Conservation (phyloP, 352 stramenopile genomes). For the Pythium phragmitis region DNA sequence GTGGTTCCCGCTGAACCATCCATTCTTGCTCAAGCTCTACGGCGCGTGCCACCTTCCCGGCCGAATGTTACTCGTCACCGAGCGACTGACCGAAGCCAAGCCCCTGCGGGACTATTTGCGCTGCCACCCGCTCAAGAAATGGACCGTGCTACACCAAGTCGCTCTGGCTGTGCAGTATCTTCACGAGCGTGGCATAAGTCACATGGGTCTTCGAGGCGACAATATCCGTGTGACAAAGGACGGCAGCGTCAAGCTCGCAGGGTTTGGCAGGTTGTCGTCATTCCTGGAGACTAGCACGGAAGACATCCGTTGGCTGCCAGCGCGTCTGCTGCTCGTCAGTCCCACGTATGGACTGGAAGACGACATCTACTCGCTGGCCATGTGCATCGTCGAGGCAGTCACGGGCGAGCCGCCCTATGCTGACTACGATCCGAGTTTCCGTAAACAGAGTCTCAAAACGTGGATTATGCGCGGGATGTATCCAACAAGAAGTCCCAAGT, state of each 20-base stretch:
- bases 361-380: slow-evolving; percentile 11
- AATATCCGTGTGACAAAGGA: not conserved
- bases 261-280: not conserved
- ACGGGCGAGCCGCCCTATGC: not conserved
- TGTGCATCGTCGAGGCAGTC: slow-evolving; percentile 19
- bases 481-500: not conserved
- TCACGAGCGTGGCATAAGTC: slow-evolving; percentile 9
- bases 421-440: not conserved
- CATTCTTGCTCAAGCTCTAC: slow-evolving; percentile 16
- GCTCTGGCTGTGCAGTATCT: slow-evolving; percentile 15
- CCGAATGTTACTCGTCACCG: slow-evolving; percentile 1
- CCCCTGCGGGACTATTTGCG: slow-evolving; percentile 6
- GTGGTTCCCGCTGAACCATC: slow-evolving; percentile 18
- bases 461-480: not conserved
- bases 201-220: slow-evolving; percentile 1
- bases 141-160: slow-evolving; percentile 5
- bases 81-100: not conserved
- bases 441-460: not conserved
- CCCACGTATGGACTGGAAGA: not conserved
- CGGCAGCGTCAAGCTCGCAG: not conserved
- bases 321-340: not conserved
- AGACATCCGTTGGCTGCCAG: not conserved
- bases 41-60: slow-evolving; percentile 11
- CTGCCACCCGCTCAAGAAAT: slow-evolving; percentile 1
- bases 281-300: not conserved